Evolutionary conservation across 169 alveolate genomes (phyloP), one percentile per base, ranked within the genome.

Genomic region (Plasmodium vivax): DNA sequence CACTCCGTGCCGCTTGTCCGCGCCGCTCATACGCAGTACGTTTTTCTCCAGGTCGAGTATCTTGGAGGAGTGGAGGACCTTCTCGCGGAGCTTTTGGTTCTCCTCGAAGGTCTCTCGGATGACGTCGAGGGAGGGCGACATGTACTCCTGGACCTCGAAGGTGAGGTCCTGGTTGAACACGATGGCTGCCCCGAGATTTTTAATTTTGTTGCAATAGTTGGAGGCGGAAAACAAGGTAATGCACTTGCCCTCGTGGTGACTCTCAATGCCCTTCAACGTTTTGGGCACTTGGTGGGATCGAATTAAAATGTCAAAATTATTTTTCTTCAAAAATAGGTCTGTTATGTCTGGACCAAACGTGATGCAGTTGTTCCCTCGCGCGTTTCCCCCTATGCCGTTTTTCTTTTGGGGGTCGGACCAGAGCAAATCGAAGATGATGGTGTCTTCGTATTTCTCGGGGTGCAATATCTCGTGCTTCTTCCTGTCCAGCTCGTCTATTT

Each of bases 331-430:
- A 96, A 98, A 98, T 34, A 93, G 93, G 41, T 97, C 97, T 27
- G 98, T 98, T 14, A 98, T 97, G 81, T 98, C 99, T 5, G 99
- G 99, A 12, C 99, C 99, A 83, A 97, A 98, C 14, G 97, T 95
- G 54, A 98, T 97, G 77, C 98, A 97, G 54, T 97, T 98, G 16
- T 97, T 96, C 4, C 99, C 99, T 72, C 99, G 77, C 54, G 97
- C 95, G 96, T 97, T 97, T 62, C 95, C 93, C 2, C 96, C 98
- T 19, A 97, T 83, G 10, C 99, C 99, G 14, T 95, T 82, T 38
- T 96, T 96, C 43, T 88, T 95, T 91, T 97, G 97, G 2, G 99
- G 99, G 85, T 98, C 99, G 23, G 99, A 97, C 99, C 99, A 98
- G 23, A 98, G 96, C 56, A 98, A 75, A 87, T 98, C 99, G 92